phyloP scores from a whole-genome alignment of 2,329 filamentous ascomycete genomes.

The Fusarium oligoseptatum region DNA sequence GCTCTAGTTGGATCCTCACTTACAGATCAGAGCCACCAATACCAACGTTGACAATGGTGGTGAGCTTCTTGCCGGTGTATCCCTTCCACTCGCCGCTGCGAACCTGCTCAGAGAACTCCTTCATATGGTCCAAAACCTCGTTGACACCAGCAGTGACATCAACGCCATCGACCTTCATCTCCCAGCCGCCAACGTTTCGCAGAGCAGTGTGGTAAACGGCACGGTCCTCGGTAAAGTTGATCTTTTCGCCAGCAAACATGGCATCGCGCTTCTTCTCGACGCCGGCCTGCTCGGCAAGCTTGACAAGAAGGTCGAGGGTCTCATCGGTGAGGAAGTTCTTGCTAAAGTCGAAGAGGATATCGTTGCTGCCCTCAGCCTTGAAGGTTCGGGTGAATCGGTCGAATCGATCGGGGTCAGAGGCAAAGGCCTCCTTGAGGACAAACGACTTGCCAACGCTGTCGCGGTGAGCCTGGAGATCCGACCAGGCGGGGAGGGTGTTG shows the following conservation, averaged over 20 bases:
- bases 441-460: slow-evolving; percentile 88
- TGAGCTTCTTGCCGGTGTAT: slow-evolving; percentile 96
- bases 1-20: slow-evolving; percentile 55
- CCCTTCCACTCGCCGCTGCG: slow-evolving; percentile 97
- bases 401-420: slow-evolving; percentile 89
- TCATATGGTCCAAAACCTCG: slow-evolving; percentile 94
- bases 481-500: slow-evolving; percentile 88
- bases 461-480: slow-evolving; percentile 91
- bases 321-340: slow-evolving; percentile 99
- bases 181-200: slow-evolving; percentile 88
- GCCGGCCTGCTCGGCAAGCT: slow-evolving; percentile 91
- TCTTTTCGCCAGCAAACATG: slow-evolving; percentile 98
- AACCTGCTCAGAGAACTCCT: slow-evolving; percentile 96
- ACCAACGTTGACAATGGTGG: slow-evolving; percentile 96
- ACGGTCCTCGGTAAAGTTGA: slow-evolving; percentile 98
- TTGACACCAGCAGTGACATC: slow-evolving; percentile 96
- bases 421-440: slow-evolving; percentile 92
- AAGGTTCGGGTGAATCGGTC: slow-evolving; percentile 91
- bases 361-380: slow-evolving; percentile 82
- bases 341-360: slow-evolving; percentile 98
- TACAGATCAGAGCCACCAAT: slow-evolving; percentile 99
- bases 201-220: slow-evolving; percentile 96
- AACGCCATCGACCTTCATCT: slow-evolving; percentile 86
- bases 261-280: slow-evolving; percentile 94
- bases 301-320: slow-evolving; percentile 86